phyloP scores from a whole-genome alignment of 306 rosid genomes.

The Malus fusca region DNA sequence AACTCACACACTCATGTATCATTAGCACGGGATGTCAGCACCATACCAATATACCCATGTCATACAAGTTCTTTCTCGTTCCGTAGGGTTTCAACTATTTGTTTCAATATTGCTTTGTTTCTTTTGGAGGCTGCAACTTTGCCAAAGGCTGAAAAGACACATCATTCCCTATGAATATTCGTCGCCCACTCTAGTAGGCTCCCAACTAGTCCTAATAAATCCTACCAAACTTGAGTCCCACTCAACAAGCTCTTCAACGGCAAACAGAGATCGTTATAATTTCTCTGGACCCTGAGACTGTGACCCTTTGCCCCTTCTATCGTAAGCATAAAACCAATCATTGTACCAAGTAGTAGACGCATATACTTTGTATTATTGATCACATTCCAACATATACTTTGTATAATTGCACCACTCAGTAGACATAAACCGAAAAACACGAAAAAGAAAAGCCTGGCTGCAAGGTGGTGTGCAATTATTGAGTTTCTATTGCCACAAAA shows the following conservation, averaged over 20 bases:
- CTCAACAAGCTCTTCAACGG: neutral
- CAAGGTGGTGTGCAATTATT: neutral
- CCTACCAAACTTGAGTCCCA: slow-evolving; percentile 12
- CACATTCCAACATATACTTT: neutral
- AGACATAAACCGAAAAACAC: neutral
- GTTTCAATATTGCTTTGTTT: neutral
- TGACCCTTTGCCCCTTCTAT: neutral
- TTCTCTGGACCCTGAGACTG: slow-evolving; percentile 3
- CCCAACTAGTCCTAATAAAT: neutral
- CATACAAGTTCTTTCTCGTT: neutral
- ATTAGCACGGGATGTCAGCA: no score
- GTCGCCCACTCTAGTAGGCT: slow-evolving; percentile 6
- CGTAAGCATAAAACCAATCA: neutral
- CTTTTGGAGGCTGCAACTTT: slow-evolving; percentile 15
- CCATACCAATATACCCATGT: neutral
- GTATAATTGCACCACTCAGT: neutral
- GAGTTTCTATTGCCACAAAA: neutral
- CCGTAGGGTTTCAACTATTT: neutral
- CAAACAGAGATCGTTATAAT: neutral
- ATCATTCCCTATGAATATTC: slow-evolving; percentile 25
- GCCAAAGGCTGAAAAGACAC: slow-evolving; percentile 48
- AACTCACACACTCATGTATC: no score
- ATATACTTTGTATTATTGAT: neutral
- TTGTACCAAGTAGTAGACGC: neutral
- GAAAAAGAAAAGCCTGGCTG: neutral